Percentiles rank a stretch among this genome's conserved stretches.
These are phyloP conservation scores for Fusarium sp. DNA, from an alignment of 2,329 filamentous ascomycete species.

Conservation along the genomic window DNA sequence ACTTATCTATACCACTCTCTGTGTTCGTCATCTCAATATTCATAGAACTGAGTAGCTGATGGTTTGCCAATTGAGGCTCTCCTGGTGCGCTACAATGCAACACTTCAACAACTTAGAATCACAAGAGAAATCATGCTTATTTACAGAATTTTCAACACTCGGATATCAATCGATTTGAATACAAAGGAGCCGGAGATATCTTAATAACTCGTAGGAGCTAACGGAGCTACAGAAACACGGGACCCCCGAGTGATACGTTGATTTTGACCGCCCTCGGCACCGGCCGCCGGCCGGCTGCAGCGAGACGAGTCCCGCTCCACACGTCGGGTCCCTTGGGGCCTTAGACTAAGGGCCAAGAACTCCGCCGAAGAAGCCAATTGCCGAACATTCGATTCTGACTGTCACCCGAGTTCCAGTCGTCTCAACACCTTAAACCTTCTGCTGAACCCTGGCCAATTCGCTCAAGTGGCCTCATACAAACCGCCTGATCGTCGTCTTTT, in stretches of 20 bases:
- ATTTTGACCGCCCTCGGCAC: constrained; percentile 36
- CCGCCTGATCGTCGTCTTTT: constrained; percentile 42
- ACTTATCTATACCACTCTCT: constrained; percentile 1
- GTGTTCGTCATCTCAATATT: neutral
- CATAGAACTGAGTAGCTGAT: neutral
- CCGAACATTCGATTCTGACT: constrained; percentile 50
- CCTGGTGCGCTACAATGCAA: constrained; percentile 1
- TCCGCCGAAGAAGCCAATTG: constrained; percentile 42
- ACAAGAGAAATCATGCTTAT: constrained; percentile 12
- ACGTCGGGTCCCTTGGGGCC: constrained; percentile 4
- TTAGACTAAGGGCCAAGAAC: constrained; percentile 23
- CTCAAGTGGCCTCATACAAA: constrained; percentile 47
- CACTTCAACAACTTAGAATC: neutral
- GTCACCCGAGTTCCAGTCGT: constrained; percentile 47
- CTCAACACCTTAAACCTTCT: constrained; percentile 34
- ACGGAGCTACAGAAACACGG: constrained; percentile 32
- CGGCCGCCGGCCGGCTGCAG: constrained; percentile 28
- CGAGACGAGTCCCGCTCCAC: constrained; percentile 17
- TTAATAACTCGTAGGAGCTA: constrained; percentile 4
- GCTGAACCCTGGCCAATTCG: constrained; percentile 27
- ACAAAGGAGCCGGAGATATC: constrained; percentile 1
- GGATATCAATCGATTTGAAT: neutral
- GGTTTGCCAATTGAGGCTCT: neutral
- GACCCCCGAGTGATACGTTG: constrained; percentile 40
- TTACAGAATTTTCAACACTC: neutral